These are phyloP conservation scores for Plenodomus biglobosus DNA, from an alignment of 2,329 filamentous ascomycete species.

Conservation along the genomic window DNA sequence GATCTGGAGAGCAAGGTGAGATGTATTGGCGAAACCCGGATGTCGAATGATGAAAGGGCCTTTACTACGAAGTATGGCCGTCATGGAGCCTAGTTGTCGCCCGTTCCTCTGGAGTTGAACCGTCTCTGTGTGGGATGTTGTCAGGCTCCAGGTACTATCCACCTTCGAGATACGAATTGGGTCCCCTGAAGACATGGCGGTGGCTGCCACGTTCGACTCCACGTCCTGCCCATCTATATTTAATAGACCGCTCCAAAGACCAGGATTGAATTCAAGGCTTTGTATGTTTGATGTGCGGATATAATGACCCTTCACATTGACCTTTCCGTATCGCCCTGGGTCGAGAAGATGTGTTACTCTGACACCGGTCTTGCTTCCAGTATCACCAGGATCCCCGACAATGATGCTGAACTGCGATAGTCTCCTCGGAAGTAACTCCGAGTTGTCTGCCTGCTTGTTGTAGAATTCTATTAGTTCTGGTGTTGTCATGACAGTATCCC, in stretches of 20 bases:
- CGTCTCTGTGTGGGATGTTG: background rate
- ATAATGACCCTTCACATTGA: conserved; percentile 44
- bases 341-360: conserved; percentile 52
- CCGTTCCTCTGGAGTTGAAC: conserved; percentile 41
- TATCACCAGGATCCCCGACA: conserved; percentile 56
- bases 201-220: background rate
- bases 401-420: conserved; percentile 50
- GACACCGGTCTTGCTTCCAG: conserved; percentile 56
- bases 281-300: conserved; percentile 41
- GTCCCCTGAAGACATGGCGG: background rate
- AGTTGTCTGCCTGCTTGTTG: conserved; percentile 32
- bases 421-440: conserved; percentile 18
- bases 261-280: conserved; percentile 31
- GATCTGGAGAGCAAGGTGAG: conserved; percentile 54
- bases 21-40: conserved; percentile 28
- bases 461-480: conserved; percentile 54
- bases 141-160: background rate
- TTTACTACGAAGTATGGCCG: conserved; percentile 55
- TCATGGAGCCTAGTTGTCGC: conserved; percentile 55
- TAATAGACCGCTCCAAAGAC: conserved; percentile 15
- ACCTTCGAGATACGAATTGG: conserved; percentile 1
- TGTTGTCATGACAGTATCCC: conserved; percentile 55
- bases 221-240: conserved; percentile 28
- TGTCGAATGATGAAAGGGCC: conserved; percentile 50
- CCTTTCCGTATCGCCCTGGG: conserved; percentile 54